Evolutionary conservation across 176 grass and related monocot genomes (phyloP).

Genomic region (Aegilops bicornis): DNA sequence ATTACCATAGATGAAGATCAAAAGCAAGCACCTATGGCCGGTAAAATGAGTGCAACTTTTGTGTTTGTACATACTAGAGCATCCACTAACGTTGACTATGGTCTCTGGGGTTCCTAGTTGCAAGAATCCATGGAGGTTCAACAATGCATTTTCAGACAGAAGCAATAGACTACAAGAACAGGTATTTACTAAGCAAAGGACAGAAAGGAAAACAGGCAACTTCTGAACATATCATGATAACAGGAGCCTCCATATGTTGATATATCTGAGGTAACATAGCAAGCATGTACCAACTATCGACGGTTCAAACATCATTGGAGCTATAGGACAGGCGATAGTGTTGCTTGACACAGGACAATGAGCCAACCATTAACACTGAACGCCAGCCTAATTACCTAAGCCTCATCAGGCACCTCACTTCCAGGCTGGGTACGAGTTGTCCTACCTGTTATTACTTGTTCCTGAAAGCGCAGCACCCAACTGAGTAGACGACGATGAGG

Average conservation of each 20-base stretch:
- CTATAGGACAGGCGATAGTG: not conserved
- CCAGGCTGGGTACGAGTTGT: constrained; percentile 53
- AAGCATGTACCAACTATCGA: not conserved
- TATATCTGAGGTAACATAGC: not conserved
- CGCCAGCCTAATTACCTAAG: not conserved
- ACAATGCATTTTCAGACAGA: not conserved
- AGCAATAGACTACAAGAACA: not conserved
- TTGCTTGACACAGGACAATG: not conserved
- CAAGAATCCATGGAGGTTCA: not conserved
- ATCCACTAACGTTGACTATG: not conserved
- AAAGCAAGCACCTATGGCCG: not conserved
- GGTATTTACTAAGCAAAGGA: not conserved
- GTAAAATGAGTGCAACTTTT: not conserved
- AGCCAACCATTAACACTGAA: not conserved
- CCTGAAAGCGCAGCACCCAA: constrained; percentile 86
- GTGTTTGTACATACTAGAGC: not conserved
- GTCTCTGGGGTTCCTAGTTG: not conserved
- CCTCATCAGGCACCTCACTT: constrained; percentile 26
- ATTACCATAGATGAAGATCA: not conserved
- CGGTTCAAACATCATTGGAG: not conserved
- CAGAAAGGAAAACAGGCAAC: not conserved
- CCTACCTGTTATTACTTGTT: constrained; percentile 81
- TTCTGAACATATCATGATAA: constrained; percentile 11
- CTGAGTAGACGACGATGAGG: constrained; percentile 70
- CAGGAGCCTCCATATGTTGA: not conserved